Base-by-base conservation (phyloP, 768 basidiomycete genomes). In the Leucocoprinus sp. region DNA sequence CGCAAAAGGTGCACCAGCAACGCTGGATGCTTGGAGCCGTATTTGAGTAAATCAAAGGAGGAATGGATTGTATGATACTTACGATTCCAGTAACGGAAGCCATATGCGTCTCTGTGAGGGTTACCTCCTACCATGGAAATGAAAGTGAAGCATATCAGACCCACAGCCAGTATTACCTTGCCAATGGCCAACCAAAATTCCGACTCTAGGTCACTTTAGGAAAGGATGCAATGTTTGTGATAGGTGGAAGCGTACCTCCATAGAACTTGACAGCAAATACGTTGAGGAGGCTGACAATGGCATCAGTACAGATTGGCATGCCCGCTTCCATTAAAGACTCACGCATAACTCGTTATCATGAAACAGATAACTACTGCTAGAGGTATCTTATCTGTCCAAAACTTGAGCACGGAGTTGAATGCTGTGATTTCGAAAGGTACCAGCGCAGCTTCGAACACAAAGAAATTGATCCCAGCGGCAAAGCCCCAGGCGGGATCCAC, bases 51-150 rank as follows among this genome's bases (percentile, higher is more conserved):
- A 45, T 18, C 11, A 2, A 34, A 24, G 4, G 15, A 7, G 26
- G 3, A 1, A 6, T 7, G 17, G 11, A 42, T 12, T 37, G 12
- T 22, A 9, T n/a, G 35, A 24, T 12, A 37, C 72, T 40, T 51
- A 74, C 71, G 61, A 54, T 73, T 61, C 72, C 73, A 78, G 49
- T 66, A 61, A n/a, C 75, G 61, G 49, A 78, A 76, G 7, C 75
- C 76, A 54, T 75, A 79, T 2, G 53, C 66, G 46, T 80, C 75
- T 39, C 66, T 72, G 19, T 67, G 50, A 2, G 76, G 78, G 55
- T 78, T 78, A 5, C 76, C 78, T 11, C 78, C 78, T 8, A 76
- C 68, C 78, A 80, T 78, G 11, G 74, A 75, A 26, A 78, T 57
- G 46, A 80, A 75, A 3, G 78, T 78, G 55, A 76, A 78, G 8